Percentiles rank a stretch among this genome's conserved stretches.
These are phyloP conservation scores for Annulohypoxylon nitens DNA, from an alignment of 495 filamentous ascomycete genomes.

Conservation along the genomic window DNA sequence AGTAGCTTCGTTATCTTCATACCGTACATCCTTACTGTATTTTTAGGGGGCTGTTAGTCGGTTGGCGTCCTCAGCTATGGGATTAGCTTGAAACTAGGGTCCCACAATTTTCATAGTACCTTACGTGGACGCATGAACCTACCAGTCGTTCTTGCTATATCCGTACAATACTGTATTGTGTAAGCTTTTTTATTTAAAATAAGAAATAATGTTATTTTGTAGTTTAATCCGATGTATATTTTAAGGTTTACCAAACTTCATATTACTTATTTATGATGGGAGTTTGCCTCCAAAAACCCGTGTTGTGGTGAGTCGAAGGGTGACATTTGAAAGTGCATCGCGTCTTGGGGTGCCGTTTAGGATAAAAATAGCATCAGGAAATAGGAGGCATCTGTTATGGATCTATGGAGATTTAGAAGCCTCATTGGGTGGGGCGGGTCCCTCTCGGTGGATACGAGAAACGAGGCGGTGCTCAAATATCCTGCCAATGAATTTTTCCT, in stretches of 20 bases:
- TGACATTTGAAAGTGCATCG: not conserved
- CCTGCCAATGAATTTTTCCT: not conserved
- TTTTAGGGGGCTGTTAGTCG: slow-evolving; percentile 16
- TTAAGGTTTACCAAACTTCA: not conserved
- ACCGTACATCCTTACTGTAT: slow-evolving; percentile 17
- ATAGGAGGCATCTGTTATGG: slow-evolving; percentile 29
- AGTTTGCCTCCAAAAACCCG: not conserved
- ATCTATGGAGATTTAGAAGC: slow-evolving; percentile 38
- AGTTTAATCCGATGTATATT: not conserved
- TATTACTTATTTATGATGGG: not conserved
- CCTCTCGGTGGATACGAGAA: slow-evolving; percentile 31
- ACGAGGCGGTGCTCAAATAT: slow-evolving; percentile 36
- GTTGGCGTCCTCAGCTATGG: slow-evolving; percentile 37
- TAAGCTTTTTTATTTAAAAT: not conserved
- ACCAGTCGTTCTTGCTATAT: slow-evolving; percentile 1
- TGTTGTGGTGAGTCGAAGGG: not conserved
- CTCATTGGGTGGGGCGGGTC: slow-evolving; percentile 31
- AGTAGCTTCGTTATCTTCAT: slow-evolving; percentile 5
- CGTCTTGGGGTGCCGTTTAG: slow-evolving; percentile 14
- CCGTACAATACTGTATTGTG: slow-evolving; percentile 12
- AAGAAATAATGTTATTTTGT: not conserved
- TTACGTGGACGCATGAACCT: slow-evolving; percentile 39
- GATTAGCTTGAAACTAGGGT: slow-evolving; percentile 43
- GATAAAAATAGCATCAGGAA: slow-evolving; percentile 43
- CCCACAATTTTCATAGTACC: slow-evolving; percentile 32